phyloP scores from a whole-genome alignment of 2,329 filamentous ascomycete genomes.

The Leptographium galeiforme region DNA sequence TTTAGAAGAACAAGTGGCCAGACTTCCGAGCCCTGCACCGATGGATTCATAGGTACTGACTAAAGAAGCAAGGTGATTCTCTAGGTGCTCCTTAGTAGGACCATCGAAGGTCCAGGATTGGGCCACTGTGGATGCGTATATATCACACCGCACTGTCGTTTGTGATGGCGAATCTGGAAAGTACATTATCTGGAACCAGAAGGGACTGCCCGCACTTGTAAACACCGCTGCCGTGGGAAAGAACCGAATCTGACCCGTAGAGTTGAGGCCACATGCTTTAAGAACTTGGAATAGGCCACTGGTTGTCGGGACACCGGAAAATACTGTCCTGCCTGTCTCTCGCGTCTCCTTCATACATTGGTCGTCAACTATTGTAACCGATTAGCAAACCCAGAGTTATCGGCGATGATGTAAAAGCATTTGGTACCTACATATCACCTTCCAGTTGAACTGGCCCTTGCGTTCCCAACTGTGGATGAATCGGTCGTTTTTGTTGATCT shows the following conservation, averaged over 20 bases:
- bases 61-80: neutral
- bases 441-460: constrained; percentile 4
- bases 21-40: neutral
- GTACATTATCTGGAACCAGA: constrained; percentile 1
- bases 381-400: too few species aligned
- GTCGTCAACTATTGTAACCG: too few species aligned
- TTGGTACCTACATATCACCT: neutral
- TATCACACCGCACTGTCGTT: constrained; percentile 1
- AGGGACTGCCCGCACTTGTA: neutral
- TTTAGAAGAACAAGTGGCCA: neutral
- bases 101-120: neutral
- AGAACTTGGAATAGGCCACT: neutral
- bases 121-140: neutral
- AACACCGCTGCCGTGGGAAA: neutral
- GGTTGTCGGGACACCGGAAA: neutral
- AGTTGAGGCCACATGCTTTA: neutral
- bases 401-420: too few species aligned
- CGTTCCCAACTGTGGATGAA: neutral
- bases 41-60: neutral
- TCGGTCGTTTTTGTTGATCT: neutral
- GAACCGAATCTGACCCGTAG: neutral
- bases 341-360: neutral
- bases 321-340: neutral
- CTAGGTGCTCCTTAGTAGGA: neutral
- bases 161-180: neutral